A percentile compares a stretch with the other conserved stretches of the same genome.
Evolutionary conservation across 257 asterid genomes (phyloP).

Genomic region (Plectranthus barbatus): DNA sequence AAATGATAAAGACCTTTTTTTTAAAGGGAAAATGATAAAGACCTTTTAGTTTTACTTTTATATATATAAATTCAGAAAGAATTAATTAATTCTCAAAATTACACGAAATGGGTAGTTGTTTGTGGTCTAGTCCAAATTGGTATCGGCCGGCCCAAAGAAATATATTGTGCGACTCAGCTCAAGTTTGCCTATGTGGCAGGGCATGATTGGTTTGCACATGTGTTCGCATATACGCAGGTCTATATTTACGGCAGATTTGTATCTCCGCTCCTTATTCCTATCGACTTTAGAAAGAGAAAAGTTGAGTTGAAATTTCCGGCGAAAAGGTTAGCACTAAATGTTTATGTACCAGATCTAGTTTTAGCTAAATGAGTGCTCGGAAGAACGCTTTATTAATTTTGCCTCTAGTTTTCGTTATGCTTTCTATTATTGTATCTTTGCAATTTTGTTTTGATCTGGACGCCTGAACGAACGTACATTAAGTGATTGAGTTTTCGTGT

Average conservation of each 20-base stretch:
- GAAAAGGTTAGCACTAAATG: conserved; percentile 4
- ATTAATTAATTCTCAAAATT: too few relatives aligned
- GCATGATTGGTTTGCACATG: conserved; percentile 14
- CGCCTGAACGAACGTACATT: too few relatives aligned
- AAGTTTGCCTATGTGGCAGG: conserved; percentile 13
- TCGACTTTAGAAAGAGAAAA: conserved; percentile 13
- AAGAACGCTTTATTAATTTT: not conserved
- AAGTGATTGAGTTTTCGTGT: not conserved
- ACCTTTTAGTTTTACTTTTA: too few relatives aligned
- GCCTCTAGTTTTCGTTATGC: not conserved
- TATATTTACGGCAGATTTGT: not conserved
- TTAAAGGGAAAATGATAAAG: too few relatives aligned
- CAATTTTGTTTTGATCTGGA: not conserved
- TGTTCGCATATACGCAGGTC: not conserved
- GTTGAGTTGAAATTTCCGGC: not conserved
- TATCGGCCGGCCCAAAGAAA: too few relatives aligned
- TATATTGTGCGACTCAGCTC: conserved; percentile 6
- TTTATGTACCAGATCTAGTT: not conserved
- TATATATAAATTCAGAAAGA: too few relatives aligned
- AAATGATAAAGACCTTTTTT: too few relatives aligned
- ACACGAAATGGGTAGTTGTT: not conserved
- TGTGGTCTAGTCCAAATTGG: not conserved
- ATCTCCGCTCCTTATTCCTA: not conserved
- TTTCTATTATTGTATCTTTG: not conserved
- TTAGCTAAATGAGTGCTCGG: not conserved